Conservation (phyloP, 2,329 filamentous ascomycete species). For the Thelonectria rubi region DNA sequence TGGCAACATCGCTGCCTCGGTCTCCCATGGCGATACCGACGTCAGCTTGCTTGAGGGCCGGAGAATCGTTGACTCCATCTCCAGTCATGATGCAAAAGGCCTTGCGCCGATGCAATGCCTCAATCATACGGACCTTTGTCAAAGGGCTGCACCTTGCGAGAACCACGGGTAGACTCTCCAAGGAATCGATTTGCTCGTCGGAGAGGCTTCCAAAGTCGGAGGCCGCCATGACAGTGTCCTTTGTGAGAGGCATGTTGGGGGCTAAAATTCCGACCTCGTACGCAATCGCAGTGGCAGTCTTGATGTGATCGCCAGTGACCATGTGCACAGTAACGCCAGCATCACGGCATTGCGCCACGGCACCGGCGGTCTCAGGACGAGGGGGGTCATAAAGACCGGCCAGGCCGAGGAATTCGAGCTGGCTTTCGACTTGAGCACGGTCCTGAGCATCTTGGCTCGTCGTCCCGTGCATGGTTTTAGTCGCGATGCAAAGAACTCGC, state of each 20-base stretch:
- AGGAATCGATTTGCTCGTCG: constrained; percentile 68
- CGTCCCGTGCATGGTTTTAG: constrained; percentile 53
- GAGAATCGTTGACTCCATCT: constrained; percentile 79
- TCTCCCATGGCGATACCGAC: constrained; percentile 81
- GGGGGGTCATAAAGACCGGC: constrained; percentile 79
- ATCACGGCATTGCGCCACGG: constrained; percentile 65
- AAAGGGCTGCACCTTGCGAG: constrained; percentile 75
- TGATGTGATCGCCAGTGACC: constrained; percentile 75
- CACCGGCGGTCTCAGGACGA: constrained; percentile 70
- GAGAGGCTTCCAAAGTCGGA: constrained; percentile 69
- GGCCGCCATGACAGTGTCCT: constrained; percentile 67
- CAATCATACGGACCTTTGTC: constrained; percentile 80
- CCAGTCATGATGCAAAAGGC: constrained; percentile 79
- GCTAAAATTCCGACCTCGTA: constrained; percentile 70
- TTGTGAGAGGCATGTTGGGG: constrained; percentile 46
- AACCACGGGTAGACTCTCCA: constrained; percentile 71
- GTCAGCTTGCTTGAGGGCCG: constrained; percentile 76
- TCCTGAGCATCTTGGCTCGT: constrained; percentile 51
- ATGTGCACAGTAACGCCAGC: constrained; percentile 74
- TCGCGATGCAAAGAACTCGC: constrained; percentile 73
- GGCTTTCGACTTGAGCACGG: constrained; percentile 63
- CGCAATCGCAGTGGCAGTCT: constrained; percentile 73
- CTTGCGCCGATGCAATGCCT: constrained; percentile 74
- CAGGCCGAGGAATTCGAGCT: constrained; percentile 72
- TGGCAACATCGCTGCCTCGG: constrained; percentile 76